Percentiles rank a stretch among this genome's conserved stretches.
phyloP scores from a whole-genome alignment of 129 eudicot species.

The Centella asiatica region DNA sequence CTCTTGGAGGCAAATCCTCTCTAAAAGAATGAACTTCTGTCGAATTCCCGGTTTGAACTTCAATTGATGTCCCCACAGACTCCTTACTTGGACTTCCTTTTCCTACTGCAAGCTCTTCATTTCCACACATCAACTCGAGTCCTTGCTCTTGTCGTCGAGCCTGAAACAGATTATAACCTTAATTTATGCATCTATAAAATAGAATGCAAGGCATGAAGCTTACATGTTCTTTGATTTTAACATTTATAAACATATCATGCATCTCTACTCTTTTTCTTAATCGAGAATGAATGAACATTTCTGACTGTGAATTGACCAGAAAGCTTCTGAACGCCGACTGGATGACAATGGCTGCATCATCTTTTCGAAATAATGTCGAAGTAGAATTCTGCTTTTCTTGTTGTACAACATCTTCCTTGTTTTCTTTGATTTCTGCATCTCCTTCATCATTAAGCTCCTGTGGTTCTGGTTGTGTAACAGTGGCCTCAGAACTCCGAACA shows the following conservation, averaged over 20 bases:
- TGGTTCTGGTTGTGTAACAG: constrained; percentile 43
- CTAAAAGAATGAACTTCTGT: constrained; percentile 26
- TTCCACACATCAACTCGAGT: constrained; percentile 10
- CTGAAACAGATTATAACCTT: constrained; percentile 27
- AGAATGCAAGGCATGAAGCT: constrained; percentile 5
- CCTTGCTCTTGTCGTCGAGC: constrained; percentile 23
- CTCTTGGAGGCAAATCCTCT: constrained; percentile 30
- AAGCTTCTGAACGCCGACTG: constrained; percentile 76
- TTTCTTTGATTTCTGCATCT: constrained; percentile 12
- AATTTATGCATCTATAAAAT: not conserved
- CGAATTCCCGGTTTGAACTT: constrained; percentile 78
- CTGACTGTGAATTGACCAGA: constrained; percentile 37
- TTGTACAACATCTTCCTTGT: not conserved
- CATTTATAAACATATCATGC: not conserved
- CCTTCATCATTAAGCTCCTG: constrained; percentile 14
- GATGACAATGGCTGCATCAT: constrained; percentile 66
- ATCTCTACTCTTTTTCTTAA: not conserved
- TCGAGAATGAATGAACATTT: not conserved
- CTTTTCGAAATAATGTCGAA: constrained; percentile 22
- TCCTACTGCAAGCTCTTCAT: constrained; percentile 11
- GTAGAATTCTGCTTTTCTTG: constrained; percentile 24
- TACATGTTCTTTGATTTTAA: not conserved
- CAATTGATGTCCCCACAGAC: constrained; percentile 63
- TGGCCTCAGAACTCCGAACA: constrained; percentile 57
- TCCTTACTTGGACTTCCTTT: constrained; percentile 31